These are phyloP conservation scores for Fistulifera pelliculosa DNA, from an alignment of 108 stramenopile species.

Conservation along the genomic window DNA sequence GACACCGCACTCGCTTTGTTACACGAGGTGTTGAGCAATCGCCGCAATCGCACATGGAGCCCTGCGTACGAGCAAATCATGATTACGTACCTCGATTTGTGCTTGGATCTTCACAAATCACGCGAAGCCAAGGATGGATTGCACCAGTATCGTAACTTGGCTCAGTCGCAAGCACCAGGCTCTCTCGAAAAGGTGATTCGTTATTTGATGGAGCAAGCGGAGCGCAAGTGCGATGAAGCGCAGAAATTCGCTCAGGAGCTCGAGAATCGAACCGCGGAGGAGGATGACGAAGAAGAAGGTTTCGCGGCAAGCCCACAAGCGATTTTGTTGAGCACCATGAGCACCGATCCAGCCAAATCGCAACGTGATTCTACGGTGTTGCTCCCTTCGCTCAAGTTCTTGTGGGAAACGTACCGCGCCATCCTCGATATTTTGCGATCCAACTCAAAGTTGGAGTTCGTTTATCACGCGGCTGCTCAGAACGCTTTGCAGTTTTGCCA, in stretches of 20 bases:
- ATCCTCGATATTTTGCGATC: slow-evolving; percentile 89
- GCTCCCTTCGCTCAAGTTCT: slow-evolving; percentile 93
- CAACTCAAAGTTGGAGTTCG: slow-evolving; percentile 89
- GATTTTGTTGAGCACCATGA: slow-evolving; percentile 91
- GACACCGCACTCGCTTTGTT: slow-evolving; percentile 57
- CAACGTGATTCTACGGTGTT: slow-evolving; percentile 82
- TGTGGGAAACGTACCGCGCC: slow-evolving; percentile 97
- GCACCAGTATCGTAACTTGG: slow-evolving; percentile 95
- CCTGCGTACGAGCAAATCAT: slow-evolving; percentile 93
- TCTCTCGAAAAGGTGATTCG: slow-evolving; percentile 91
- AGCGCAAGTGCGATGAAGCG: slow-evolving; percentile 66
- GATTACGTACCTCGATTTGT: slow-evolving; percentile 86
- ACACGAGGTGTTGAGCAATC: slow-evolving; percentile 67
- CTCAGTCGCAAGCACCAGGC: slow-evolving; percentile 86
- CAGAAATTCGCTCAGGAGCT: slow-evolving; percentile 52
- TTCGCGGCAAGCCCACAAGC: slow-evolving; percentile 83
- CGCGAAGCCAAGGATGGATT: slow-evolving; percentile 96
- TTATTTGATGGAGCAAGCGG: slow-evolving; percentile 77
- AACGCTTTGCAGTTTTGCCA: slow-evolving; percentile 87
- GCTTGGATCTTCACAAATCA: slow-evolving; percentile 76
- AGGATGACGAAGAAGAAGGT: slow-evolving; percentile 78
- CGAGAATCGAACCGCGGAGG: slow-evolving; percentile 16
- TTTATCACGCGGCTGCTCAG: slow-evolving; percentile 86
- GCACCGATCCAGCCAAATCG: slow-evolving; percentile 82
- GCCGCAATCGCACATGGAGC: slow-evolving; percentile 90